Base-by-base conservation (phyloP, 1,284 basidiomycete genomes). In the Boletus sp. region DNA sequence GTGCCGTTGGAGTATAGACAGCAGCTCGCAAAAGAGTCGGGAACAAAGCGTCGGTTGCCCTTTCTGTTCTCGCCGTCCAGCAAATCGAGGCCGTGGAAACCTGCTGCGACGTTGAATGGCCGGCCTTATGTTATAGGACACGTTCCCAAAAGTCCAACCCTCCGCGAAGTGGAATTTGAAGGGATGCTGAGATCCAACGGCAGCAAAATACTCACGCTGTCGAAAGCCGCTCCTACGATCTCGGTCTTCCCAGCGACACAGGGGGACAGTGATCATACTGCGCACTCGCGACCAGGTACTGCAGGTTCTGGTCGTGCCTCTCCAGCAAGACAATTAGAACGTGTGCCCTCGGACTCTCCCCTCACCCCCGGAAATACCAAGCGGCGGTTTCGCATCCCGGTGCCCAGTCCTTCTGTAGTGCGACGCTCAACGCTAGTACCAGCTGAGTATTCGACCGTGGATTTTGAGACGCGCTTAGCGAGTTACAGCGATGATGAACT, bases 1-100 rank as follows among this genome's bases (percentile, higher is more conserved):
- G 88, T 94, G 4, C 91, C 91, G 0, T 69, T 82, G 41, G 89
- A 93, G 59, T 94, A 94, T 58, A 79, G 90, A 27, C 79, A 87
- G 48, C 83, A 88, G 49, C 76, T 94, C 0, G 77, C 81, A 8
- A 66, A 72, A 40, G 69, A 72, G 2, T 66, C 70, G 0, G 69
- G 71, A 1, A 61, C 56, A 10, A 69, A 76, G 22, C 71, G 74
- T 22, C 73, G 74, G 22, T 56, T 80, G 35, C 77, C 77, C 17
- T 75, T 76, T 35, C 63, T 77, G 37, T 79, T 80, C 52, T 69
- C 74, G 16, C 56, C 69, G 13, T 68, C 70, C 20, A 58, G 62
- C 51, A 73, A 73, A 57, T 65, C 70, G 49, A 77, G 76, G 57
- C 77, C 79, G 54, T 89, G 85, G 83, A 89, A 88, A 59, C 84